phyloP scores from a whole-genome alignment of 2,329 filamentous ascomycete species.

The Aspergillus phoenicis region DNA sequence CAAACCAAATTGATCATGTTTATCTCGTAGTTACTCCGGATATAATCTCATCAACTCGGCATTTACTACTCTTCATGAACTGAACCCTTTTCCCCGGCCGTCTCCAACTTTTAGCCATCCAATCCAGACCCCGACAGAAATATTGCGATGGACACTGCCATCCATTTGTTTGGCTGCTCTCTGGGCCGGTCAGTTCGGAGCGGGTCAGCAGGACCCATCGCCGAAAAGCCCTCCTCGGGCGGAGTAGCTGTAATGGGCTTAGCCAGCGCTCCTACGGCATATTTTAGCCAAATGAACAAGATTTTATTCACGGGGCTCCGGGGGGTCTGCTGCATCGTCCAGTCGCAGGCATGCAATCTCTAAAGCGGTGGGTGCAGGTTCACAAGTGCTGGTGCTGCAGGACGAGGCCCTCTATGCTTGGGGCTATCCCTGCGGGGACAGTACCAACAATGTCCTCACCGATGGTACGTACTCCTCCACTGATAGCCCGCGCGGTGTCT shows the following conservation, averaged over 20 bases:
- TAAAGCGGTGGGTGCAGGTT: background rate
- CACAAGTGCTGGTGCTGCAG: background rate
- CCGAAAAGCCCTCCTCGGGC: background rate
- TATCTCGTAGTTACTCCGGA: too few species aligned
- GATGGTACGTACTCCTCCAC: background rate
- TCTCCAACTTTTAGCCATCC: background rate
- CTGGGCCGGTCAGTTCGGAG: background rate
- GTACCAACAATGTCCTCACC: background rate
- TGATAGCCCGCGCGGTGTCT: background rate
- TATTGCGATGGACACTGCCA: background rate
- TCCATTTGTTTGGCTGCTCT: background rate
- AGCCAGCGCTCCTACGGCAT: background rate
- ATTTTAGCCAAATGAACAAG: too few species aligned
- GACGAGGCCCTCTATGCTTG: background rate
- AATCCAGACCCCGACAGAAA: background rate
- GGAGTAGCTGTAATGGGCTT: background rate
- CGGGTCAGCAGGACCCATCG: background rate
- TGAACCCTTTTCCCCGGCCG: background rate
- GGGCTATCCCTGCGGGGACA: background rate
- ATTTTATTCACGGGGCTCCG: background rate
- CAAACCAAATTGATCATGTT: background rate
- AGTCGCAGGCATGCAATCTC: background rate
- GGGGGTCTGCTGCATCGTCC: background rate
- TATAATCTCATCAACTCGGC: background rate
- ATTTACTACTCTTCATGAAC: background rate